Evolutionary conservation across 2,329 filamentous ascomycete genomes (phyloP).

Genomic region (Cytospora schulzeri): DNA sequence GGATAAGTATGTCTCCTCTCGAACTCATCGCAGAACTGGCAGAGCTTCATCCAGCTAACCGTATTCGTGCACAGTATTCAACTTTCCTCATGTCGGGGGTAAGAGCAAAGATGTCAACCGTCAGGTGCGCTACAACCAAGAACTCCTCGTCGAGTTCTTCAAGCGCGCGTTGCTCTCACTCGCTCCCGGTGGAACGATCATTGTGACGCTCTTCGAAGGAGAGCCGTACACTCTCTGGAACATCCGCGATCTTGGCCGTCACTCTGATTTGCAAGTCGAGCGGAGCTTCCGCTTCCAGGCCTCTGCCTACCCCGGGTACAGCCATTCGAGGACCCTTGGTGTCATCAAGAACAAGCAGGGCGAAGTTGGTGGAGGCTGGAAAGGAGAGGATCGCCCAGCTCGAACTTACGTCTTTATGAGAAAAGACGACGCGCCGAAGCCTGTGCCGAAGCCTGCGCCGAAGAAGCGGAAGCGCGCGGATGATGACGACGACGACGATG

Average conservation of each 20-base stretch:
- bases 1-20: conserved; percentile 52
- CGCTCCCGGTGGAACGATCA: conserved; percentile 60
- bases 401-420: conserved; percentile 65
- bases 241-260: conserved; percentile 80
- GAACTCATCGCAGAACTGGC: background rate
- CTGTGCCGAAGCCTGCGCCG: conserved; percentile 25
- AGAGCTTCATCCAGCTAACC: conserved; percentile 1
- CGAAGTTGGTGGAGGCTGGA: conserved; percentile 50
- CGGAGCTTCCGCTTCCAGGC: conserved; percentile 71
- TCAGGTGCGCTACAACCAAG: conserved; percentile 90
- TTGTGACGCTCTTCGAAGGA: conserved; percentile 89
- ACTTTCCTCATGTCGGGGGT: conserved; percentile 95
- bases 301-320: conserved; percentile 71
- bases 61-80: conserved; percentile 62
- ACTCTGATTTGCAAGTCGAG: conserved; percentile 70
- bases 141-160: conserved; percentile 73
- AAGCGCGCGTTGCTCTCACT: conserved; percentile 54
- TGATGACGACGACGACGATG: conserved; percentile 33
- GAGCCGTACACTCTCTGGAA: conserved; percentile 98
- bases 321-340: conserved; percentile 72
- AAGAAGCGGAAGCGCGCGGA: conserved; percentile 39
- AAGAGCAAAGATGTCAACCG: conserved; percentile 91
- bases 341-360: conserved; percentile 54
- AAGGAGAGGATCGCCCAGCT: conserved; percentile 53
- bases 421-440: conserved; percentile 51